Evolutionary conservation across 495 filamentous ascomycete species (phyloP).

Genomic region (Acidomyces sp.): DNA sequence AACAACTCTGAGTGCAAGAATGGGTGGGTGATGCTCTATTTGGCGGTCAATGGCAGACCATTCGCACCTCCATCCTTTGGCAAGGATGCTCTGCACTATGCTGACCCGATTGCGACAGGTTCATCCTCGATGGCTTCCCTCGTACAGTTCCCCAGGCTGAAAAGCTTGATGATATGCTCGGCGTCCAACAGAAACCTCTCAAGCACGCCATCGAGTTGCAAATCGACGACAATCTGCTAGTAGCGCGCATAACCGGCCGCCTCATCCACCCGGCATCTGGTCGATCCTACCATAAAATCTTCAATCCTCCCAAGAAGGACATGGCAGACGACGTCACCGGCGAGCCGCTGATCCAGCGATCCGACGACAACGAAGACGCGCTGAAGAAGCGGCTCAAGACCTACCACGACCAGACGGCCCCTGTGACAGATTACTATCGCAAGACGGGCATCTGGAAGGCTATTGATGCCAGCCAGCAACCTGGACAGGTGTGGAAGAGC

Average conservation of each 20-base stretch:
- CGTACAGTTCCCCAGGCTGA: slow-evolving; percentile 91
- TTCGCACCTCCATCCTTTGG: background rate
- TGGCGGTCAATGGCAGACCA: slow-evolving; percentile 23
- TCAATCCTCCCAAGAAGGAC: slow-evolving; percentile 88
- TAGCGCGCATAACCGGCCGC: slow-evolving; percentile 91
- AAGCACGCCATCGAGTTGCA: slow-evolving; percentile 92
- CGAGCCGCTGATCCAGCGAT: slow-evolving; percentile 90
- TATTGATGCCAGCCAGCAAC: slow-evolving; percentile 93
- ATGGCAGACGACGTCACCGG: slow-evolving; percentile 98
- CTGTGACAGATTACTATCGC: slow-evolving; percentile 91
- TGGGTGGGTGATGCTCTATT: too few species aligned
- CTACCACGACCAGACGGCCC: slow-evolving; percentile 86
- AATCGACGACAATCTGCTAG: slow-evolving; percentile 87
- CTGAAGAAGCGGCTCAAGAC: slow-evolving; percentile 87
- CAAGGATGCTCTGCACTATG: too few species aligned
- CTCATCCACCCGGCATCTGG: slow-evolving; percentile 90
- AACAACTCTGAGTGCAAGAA: slow-evolving; percentile 92
- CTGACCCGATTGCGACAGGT: too few species aligned
- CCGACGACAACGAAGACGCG: slow-evolving; percentile 94
- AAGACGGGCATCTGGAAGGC: slow-evolving; percentile 93
- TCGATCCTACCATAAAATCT: slow-evolving; percentile 91
- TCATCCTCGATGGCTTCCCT: slow-evolving; percentile 98
- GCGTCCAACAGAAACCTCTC: slow-evolving; percentile 56
- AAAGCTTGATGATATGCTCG: slow-evolving; percentile 85
- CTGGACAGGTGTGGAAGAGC: slow-evolving; percentile 88